Evolutionary conservation across 2,329 filamentous ascomycete genomes (phyloP).

Genomic region (Dryadomyces sulphureus): DNA sequence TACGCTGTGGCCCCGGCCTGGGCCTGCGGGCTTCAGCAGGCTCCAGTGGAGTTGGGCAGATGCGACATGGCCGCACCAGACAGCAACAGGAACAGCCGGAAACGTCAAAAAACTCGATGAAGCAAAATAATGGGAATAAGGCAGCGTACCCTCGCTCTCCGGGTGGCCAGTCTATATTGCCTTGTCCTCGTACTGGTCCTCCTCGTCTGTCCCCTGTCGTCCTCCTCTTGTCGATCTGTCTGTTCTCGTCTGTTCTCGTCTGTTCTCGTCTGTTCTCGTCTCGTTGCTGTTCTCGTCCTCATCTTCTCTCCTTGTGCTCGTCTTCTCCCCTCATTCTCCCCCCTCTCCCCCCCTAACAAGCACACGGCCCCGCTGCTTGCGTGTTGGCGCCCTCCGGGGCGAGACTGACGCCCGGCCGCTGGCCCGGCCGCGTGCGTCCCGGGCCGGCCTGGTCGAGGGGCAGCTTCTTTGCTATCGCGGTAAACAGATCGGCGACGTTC

Average conservation of each 20-base stretch:
- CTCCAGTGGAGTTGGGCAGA: background rate
- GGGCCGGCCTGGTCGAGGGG: slow-evolving; percentile 94
- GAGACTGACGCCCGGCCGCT: slow-evolving; percentile 44
- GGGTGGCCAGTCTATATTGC: slow-evolving; percentile 8
- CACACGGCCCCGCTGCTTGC: slow-evolving; percentile 39
- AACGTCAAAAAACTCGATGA: slow-evolving; percentile 3
- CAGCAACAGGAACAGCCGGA: background rate
- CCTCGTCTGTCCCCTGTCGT: background rate
- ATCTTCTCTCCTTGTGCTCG: background rate
- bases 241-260: background rate
- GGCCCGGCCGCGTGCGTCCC: slow-evolving; percentile 58
- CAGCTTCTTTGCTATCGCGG: slow-evolving; percentile 93
- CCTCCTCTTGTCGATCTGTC: background rate
- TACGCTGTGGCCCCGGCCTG: too few relatives aligned
- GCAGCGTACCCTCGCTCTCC: background rate
- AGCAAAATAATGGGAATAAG: background rate
- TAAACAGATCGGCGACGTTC: slow-evolving; percentile 92
- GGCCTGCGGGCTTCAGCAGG: too few relatives aligned
- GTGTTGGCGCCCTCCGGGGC: slow-evolving; percentile 42
- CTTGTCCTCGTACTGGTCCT: background rate
- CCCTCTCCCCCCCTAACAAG: slow-evolving; percentile 27
- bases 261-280: too few relatives aligned
- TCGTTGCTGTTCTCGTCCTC: background rate
- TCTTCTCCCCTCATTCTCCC: background rate
- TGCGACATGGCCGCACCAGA: too few relatives aligned